phyloP scores from a whole-genome alignment of 257 asterid genomes.

The Solanum virginianum region DNA sequence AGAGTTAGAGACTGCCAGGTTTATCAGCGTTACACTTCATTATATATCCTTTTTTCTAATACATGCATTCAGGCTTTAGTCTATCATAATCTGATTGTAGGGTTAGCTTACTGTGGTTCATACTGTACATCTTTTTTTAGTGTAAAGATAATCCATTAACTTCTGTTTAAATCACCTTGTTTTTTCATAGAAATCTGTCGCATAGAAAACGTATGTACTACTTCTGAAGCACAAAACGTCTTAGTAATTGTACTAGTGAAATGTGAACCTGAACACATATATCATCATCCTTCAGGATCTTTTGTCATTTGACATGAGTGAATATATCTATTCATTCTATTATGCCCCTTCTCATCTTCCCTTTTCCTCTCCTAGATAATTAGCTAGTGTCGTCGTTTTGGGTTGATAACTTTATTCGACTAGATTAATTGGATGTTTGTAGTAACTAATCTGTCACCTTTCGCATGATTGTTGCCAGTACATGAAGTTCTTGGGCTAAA shows the following conservation, averaged over 20 bases:
- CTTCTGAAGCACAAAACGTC: neutral
- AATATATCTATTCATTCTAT: neutral
- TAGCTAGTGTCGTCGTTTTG: neutral
- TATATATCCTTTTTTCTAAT: neutral
- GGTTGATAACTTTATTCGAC: neutral
- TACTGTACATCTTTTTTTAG: neutral
- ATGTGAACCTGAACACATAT: neutral
- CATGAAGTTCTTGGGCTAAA: slow-evolving; percentile 74
- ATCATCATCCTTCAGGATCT: neutral
- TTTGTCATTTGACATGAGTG: neutral
- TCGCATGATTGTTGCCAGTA: slow-evolving; percentile 30
- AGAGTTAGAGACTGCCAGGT: neutral
- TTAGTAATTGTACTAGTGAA: neutral
- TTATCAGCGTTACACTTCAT: neutral
- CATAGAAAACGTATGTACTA: neutral
- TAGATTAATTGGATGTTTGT: neutral
- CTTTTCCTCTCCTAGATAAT: neutral
- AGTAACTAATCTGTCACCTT: neutral
- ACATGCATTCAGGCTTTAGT: neutral
- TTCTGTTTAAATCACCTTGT: neutral
- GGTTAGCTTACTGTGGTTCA: neutral
- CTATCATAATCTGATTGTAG: neutral
- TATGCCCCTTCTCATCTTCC: neutral
- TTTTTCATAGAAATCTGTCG: neutral
- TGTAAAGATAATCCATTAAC: neutral